A percentile compares a stretch with the other conserved stretches of the same genome.
phyloP scores from a whole-genome alignment of 805 yeast species.

The Brettanomyces naardenensis region DNA sequence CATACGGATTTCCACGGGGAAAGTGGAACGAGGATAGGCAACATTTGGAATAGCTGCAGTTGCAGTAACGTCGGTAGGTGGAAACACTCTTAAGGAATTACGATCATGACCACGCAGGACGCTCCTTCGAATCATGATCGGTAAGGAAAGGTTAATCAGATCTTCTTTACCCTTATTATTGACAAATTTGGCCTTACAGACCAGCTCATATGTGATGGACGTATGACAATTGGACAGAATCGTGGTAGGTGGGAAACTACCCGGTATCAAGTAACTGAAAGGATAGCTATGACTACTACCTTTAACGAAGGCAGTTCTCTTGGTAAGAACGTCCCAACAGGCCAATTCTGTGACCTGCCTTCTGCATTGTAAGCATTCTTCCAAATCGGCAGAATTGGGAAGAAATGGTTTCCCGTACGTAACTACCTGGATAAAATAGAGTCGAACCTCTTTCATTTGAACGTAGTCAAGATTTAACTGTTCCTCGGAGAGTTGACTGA shows the following conservation, averaged over 20 bases:
- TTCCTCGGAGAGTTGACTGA: constrained; percentile 12
- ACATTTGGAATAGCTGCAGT: constrained; percentile 84
- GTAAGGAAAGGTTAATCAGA: constrained; percentile 42
- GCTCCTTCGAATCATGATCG: constrained; percentile 69
- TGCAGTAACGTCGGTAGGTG: constrained; percentile 89
- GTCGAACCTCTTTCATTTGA: constrained; percentile 47
- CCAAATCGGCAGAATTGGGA: constrained; percentile 40
- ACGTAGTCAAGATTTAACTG: constrained; percentile 32
- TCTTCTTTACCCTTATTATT: constrained; percentile 26
- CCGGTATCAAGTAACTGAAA: constrained; percentile 82
- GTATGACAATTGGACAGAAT: constrained; percentile 47
- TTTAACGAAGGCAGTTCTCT: constrained; percentile 45
- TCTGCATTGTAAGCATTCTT: constrained; percentile 53
- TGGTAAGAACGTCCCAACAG: constrained; percentile 76
- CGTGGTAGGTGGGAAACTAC: constrained; percentile 78
- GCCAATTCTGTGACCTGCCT: constrained; percentile 56
- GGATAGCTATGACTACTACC: constrained; percentile 81
- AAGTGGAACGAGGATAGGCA: constrained; percentile 77
- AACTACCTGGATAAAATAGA: constrained; percentile 67
- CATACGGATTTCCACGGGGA: constrained; percentile 74
- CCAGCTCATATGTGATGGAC: constrained; percentile 62
- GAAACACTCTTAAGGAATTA: constrained; percentile 84
- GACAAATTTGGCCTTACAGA: constrained; percentile 49
- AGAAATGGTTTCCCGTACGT: constrained; percentile 59
- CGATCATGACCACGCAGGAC: constrained; percentile 76